Conservation (phyloP, 2,329 filamentous ascomycete genomes). For the Colletotrichum sp. region DNA sequence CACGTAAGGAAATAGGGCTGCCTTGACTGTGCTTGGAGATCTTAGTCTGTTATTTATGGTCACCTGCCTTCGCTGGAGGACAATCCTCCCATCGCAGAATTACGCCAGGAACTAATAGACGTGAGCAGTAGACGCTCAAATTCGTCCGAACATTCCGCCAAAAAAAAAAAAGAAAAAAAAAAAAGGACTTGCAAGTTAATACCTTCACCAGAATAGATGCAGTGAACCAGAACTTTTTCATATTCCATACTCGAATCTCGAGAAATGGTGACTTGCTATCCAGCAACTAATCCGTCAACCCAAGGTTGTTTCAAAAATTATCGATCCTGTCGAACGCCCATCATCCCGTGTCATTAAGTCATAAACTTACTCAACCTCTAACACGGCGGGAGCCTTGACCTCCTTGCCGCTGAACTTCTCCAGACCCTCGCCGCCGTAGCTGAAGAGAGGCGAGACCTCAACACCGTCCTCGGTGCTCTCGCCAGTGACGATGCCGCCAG, state of each 20-base stretch:
- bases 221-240: not conserved
- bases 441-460: constrained; percentile 91
- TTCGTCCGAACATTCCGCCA: not conserved
- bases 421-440: constrained; percentile 77
- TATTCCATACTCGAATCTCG: not conserved
- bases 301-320: not conserved
- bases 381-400: constrained; percentile 56
- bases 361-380: constrained; percentile 48
- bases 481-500: constrained; percentile 76
- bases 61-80: not conserved
- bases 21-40: not conserved
- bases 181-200: not conserved
- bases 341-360: constrained; percentile 5
- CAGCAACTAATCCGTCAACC: not conserved
- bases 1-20: not conserved
- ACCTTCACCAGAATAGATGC: not conserved
- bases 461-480: constrained; percentile 70
- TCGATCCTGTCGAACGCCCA: constrained; percentile 3
- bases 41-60: not conserved
- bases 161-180: no score
- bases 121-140: not conserved
- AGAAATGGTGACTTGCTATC: not conserved
- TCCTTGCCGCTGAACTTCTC: constrained; percentile 59
- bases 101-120: not conserved
- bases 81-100: not conserved